phyloP scores from a whole-genome alignment of 2,329 filamentous ascomycete genomes.

The Elsinoe ampelina region DNA sequence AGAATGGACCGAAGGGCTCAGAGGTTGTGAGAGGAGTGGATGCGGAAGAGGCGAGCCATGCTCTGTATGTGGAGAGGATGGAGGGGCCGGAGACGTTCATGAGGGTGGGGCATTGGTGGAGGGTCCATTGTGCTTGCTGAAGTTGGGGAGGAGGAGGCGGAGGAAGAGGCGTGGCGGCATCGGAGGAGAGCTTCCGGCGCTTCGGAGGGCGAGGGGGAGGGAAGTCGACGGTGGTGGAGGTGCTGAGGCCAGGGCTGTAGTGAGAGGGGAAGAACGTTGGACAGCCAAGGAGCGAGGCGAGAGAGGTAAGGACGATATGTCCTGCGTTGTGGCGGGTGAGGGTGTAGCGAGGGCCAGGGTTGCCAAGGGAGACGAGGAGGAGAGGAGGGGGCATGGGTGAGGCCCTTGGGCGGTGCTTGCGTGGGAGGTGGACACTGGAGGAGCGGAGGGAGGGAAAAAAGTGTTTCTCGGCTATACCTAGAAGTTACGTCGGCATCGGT shows the following conservation, averaged over 20 bases:
- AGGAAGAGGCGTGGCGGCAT: constrained; percentile 21
- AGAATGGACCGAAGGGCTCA: not conserved
- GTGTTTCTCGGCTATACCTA: not conserved
- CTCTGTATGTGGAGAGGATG: constrained; percentile 30
- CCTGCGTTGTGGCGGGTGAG: constrained; percentile 81
- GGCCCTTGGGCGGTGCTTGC: not conserved
- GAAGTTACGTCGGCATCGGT: no score
- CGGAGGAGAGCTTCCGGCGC: constrained; percentile 23
- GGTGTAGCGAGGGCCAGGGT: constrained; percentile 60
- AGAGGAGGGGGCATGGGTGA: constrained; percentile 38
- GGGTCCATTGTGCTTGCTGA: constrained; percentile 41
- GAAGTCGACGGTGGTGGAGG: constrained; percentile 38
- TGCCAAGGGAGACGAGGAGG: constrained; percentile 80
- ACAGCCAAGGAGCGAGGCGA: constrained; percentile 41
- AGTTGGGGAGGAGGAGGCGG: constrained; percentile 19
- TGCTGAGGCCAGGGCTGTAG: constrained; percentile 23
- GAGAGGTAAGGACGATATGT: constrained; percentile 61
- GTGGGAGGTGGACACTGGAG: not conserved
- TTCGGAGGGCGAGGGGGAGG: constrained; percentile 9
- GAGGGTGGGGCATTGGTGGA: constrained; percentile 63
- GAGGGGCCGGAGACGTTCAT: constrained; percentile 79
- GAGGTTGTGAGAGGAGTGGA: not conserved
- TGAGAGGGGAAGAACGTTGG: constrained; percentile 30
- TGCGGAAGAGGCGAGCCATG: not conserved
- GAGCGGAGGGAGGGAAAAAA: not conserved